Conservation (phyloP, 108 stramenopile species). For the Fragilaria radians region DNA sequence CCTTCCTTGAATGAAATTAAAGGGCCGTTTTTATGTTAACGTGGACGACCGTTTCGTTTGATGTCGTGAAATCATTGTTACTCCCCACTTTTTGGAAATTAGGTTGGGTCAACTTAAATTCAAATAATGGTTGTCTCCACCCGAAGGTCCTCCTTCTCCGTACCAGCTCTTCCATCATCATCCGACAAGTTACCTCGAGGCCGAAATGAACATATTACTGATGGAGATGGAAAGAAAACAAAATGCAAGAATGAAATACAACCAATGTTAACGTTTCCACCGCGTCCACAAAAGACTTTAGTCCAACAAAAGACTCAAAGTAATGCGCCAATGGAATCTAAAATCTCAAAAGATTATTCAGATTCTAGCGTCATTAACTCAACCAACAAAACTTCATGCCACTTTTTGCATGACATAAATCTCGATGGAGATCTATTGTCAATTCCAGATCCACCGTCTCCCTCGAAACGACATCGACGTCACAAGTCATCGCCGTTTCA, state of each 20-base stretch:
- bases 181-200: background rate
- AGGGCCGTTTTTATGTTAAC: too few relatives aligned
- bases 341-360: too few relatives aligned
- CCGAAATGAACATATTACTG: too few relatives aligned
- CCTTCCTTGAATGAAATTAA: too few relatives aligned
- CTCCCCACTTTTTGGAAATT: background rate
- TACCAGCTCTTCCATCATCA: background rate
- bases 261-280: background rate
- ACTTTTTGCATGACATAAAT: constrained; percentile 30
- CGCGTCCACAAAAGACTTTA: background rate
- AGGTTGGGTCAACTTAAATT: too few relatives aligned
- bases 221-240: background rate
- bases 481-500: constrained; percentile 11
- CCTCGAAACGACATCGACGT: constrained; percentile 15
- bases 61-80: too few relatives aligned
- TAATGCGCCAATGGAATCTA: too few relatives aligned
- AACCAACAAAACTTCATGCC: background rate
- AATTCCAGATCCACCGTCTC: constrained; percentile 31
- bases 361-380: too few relatives aligned
- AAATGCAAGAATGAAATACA: background rate
- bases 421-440: constrained; percentile 25
- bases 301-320: background rate
- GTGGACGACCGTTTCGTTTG: too few relatives aligned
- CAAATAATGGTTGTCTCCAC: too few relatives aligned
- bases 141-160: background rate